Evolutionary conservation across 169 alveolate species (phyloP).

Genomic region (Perkinsus chesapeaki): DNA sequence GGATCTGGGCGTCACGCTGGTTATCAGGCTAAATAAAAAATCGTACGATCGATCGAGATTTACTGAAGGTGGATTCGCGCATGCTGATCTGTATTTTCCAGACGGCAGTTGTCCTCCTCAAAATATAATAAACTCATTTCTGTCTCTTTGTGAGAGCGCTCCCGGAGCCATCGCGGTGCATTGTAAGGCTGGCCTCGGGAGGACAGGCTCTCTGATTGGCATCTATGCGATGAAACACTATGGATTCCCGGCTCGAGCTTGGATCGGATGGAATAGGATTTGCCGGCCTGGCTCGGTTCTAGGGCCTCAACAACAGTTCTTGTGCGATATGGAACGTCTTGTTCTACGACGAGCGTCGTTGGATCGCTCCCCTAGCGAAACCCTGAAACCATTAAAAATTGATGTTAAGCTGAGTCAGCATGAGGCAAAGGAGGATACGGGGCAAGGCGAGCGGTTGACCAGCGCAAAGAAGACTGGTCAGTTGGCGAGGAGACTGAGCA

Average conservation of each 20-base stretch:
- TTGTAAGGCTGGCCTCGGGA: constrained; percentile 94
- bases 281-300: constrained; percentile 89
- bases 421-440: constrained; percentile 36
- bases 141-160: constrained; percentile 73
- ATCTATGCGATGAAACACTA: constrained; percentile 77
- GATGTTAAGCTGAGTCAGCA: background rate
- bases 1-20: constrained; percentile 62
- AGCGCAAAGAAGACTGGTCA: constrained; percentile 30
- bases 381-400: background rate
- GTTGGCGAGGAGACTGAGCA: background rate
- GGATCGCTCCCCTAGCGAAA: constrained; percentile 40
- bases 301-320: constrained; percentile 84
- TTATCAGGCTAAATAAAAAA: constrained; percentile 79
- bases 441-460: constrained; percentile 58
- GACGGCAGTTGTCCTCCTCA: constrained; percentile 86
- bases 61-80: constrained; percentile 59
- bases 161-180: constrained; percentile 90
- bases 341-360: background rate
- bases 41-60: constrained; percentile 67
- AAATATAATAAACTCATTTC: constrained; percentile 67
- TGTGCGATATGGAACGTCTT: constrained; percentile 28
- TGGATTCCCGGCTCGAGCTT: constrained; percentile 81
- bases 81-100: constrained; percentile 65
- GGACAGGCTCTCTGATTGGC: constrained; percentile 90
- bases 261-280: constrained; percentile 84